Evolutionary conservation across 1,139 yeast genomes (phyloP).

Genomic region (Blastobotrys ciferrii): DNA sequence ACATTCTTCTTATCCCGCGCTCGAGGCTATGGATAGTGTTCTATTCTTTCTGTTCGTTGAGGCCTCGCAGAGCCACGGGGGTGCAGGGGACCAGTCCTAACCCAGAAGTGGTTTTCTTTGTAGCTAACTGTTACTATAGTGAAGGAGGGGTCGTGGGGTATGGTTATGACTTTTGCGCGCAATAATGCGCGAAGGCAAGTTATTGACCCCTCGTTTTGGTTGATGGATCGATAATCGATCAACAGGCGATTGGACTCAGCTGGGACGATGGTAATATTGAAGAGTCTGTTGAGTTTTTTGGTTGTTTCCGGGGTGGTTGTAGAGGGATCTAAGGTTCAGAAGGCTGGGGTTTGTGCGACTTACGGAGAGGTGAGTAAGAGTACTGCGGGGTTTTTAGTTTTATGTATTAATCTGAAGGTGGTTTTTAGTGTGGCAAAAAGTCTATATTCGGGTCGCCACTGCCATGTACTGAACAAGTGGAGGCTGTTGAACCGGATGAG

Average conservation of each 20-base stretch:
- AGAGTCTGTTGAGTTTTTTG: background rate
- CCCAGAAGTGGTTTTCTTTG: no score
- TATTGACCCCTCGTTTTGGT: no score
- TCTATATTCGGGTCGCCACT: conserved; percentile 73
- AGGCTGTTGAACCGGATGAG: conserved; percentile 47
- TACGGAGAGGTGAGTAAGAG: conserved; percentile 41
- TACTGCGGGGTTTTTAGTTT: background rate
- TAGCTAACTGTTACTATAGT: no score
- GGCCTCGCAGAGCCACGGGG: no score
- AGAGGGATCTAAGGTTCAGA: conserved; percentile 22
- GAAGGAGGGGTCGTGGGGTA: no score
- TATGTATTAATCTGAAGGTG: conserved; percentile 6
- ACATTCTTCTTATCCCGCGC: no score
- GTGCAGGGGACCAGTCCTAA: no score
- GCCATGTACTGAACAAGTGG: conserved; percentile 66
- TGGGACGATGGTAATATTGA: background rate
- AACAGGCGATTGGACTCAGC: no score
- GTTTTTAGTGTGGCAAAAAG: conserved; percentile 69
- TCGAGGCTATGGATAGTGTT: no score
- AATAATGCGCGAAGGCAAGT: background rate
- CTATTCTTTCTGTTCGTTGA: no score
- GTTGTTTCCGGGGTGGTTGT: background rate
- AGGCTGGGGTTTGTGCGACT: conserved; percentile 51
- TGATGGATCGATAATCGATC: no score
- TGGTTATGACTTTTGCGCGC: no score